Percentiles rank a stretch among this genome's conserved stretches.
These are phyloP conservation scores for Ophiostoma himal-ulmi DNA, from an alignment of 2,329 filamentous ascomycete genomes.

Conservation along the genomic window DNA sequence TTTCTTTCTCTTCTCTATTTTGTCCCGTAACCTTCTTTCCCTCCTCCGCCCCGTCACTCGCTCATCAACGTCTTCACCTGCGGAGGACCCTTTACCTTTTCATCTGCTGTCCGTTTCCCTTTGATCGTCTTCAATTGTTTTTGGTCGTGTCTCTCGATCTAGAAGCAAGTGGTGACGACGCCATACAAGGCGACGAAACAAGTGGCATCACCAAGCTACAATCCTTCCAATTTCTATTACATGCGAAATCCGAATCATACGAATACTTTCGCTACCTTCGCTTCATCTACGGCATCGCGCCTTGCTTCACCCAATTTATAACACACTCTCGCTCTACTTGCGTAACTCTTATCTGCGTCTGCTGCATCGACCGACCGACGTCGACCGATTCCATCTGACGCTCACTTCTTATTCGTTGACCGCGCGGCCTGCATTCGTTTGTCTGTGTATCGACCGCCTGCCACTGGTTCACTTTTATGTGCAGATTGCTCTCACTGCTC, in stretches of 20 bases:
- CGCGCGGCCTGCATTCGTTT: constrained; percentile 15
- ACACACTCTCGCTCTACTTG: background rate
- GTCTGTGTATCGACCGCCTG: constrained; percentile 1
- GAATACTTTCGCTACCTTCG: constrained; percentile 5
- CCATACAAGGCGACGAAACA: constrained; percentile 5
- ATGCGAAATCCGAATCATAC: background rate
- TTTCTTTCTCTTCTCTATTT: background rate
- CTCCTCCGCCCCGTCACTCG: constrained; percentile 21
- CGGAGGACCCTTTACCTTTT: constrained; percentile 13
- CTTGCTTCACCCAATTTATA: background rate
- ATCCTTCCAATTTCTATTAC: background rate
- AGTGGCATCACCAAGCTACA: background rate
- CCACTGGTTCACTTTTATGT: constrained; percentile 13
- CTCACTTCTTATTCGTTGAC: background rate
- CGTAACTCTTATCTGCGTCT: background rate
- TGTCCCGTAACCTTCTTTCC: constrained; percentile 16
- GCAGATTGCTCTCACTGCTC: background rate
- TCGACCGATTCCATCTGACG: background rate
- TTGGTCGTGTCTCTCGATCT: constrained; percentile 4
- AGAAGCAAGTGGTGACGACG: constrained; percentile 6
- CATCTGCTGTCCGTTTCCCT: constrained; percentile 13
- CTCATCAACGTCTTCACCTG: constrained; percentile 19
- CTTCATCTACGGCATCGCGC: background rate
- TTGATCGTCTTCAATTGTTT: constrained; percentile 4
- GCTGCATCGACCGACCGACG: background rate